Evolutionary conservation across 306 rosid genomes (phyloP).

Genomic region (Vicia villosa): DNA sequence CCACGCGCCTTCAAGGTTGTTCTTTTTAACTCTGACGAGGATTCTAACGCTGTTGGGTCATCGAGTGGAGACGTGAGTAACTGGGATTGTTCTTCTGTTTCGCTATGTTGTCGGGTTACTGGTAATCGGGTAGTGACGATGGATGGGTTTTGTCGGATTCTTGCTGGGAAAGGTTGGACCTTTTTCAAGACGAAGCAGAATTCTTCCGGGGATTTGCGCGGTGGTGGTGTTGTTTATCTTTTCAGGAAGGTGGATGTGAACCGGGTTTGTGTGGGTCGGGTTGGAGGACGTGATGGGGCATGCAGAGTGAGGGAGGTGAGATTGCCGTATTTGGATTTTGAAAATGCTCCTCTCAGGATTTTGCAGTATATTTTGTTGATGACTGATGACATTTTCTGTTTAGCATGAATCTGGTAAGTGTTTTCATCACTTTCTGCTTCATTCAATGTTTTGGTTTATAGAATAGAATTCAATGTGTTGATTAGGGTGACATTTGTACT

Average conservation of each 20-base stretch:
- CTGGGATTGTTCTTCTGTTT: constrained; percentile 64
- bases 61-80: constrained; percentile 23
- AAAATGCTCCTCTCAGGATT: constrained; percentile 68
- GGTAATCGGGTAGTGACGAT: constrained; percentile 48
- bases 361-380: constrained; percentile 76
- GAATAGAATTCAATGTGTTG: no score
- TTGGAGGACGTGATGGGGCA: constrained; percentile 39
- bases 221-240: constrained; percentile 48
- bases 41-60: constrained; percentile 1
- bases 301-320: constrained; percentile 61
- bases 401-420: no score
- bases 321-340: constrained; percentile 62
- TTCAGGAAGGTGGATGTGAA: constrained; percentile 60
- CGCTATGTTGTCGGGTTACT: constrained; percentile 49
- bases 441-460: no score
- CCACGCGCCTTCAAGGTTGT: constrained; percentile 65
- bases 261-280: constrained; percentile 48
- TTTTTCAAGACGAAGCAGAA: constrained; percentile 53
- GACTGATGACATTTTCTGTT: constrained; percentile 57
- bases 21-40: constrained; percentile 40
- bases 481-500: no score
- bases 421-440: no score
- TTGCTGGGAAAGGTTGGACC: constrained; percentile 68
- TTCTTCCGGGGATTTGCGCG: constrained; percentile 36
- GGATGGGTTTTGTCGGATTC: constrained; percentile 58